Percentiles rank a stretch among this genome's conserved stretches.
These are phyloP conservation scores for Xylaria sp. DNA, from an alignment of 2,329 filamentous ascomycete species.

Conservation along the genomic window DNA sequence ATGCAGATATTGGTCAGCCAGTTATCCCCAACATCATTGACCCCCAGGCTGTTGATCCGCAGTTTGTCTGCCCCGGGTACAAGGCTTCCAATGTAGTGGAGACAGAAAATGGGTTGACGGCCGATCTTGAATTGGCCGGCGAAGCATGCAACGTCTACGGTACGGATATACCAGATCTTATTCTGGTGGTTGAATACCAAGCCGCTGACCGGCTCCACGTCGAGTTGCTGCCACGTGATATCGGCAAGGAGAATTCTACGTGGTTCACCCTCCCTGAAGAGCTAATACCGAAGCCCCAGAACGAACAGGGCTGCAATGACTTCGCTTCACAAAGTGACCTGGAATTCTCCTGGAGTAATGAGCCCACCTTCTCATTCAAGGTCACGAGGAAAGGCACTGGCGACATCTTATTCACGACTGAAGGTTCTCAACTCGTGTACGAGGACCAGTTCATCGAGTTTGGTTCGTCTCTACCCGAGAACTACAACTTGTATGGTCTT, in stretches of 20 bases:
- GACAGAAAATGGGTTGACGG: constrained; percentile 61
- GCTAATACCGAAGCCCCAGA: constrained; percentile 59
- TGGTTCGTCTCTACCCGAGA: constrained; percentile 63
- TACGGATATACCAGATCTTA: constrained; percentile 68
- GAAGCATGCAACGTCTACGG: constrained; percentile 77
- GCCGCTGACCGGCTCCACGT: constrained; percentile 67
- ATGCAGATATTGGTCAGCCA: constrained; percentile 47
- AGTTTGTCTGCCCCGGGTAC: constrained; percentile 71
- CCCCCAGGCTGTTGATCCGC: constrained; percentile 63
- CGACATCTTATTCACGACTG: constrained; percentile 70
- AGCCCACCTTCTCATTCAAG: constrained; percentile 68
- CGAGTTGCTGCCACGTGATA: constrained; percentile 67
- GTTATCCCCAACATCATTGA: constrained; percentile 67
- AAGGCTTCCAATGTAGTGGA: constrained; percentile 61
- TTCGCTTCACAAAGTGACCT: constrained; percentile 55
- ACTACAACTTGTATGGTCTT: constrained; percentile 77
- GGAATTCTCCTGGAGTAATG: constrained; percentile 55
- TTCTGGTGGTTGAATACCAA: constrained; percentile 70
- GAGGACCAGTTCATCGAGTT: constrained; percentile 82
- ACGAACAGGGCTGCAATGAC: constrained; percentile 43
- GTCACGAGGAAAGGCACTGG: constrained; percentile 61
- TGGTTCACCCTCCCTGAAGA: constrained; percentile 69
- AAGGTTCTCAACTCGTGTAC: constrained; percentile 66
- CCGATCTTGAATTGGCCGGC: constrained; percentile 71
- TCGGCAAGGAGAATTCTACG: constrained; percentile 63